Base-by-base conservation (phyloP, 2,329 filamentous ascomycete species). In the Penicillium brevicompactum region DNA sequence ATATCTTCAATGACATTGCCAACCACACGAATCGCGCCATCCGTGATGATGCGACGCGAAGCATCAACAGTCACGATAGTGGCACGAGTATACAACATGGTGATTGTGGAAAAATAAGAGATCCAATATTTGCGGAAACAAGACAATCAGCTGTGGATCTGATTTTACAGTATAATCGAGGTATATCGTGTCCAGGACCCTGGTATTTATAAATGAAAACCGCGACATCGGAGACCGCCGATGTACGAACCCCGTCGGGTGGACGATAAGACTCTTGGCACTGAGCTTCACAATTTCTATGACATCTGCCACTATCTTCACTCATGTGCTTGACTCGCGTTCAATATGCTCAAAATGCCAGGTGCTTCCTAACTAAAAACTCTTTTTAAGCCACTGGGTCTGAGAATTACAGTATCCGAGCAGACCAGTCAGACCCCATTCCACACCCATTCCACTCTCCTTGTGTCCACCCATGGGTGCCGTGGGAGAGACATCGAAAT, bases 21-120 rank as follows among this genome's bases (percentile, higher is more conserved):
- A 5, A 70, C 53, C 4, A 81, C 71, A 1, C 78, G 69, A 30
- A 84, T 69, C 11, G 74, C 76, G 13, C 80, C 81, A 56, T 82
- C 73, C 4, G 74, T 64, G 52, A 81, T 76, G 47, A 84, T 74
- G 34, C 77, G 73, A 18, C 78, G 72, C 14, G 61, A 58, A 27
- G 69, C 46, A 60, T 83, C 80, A 59, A 84, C 70, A 0, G 81
- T 83, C 59, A 84, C 76, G 54, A 84, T 78, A 2, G 80, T 82
- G 8, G 76, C 80, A 60, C 82, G 70, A 1, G 70, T 74, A 58
- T 82, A 81, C 0, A 84, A 67, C 65, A 76, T 77, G 44, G 11
- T 53, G 53, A n/a, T 22, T 32, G 6, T 4, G 34, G 10, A 18
- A 9, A 7, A 10, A 4, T 3, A 11, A 9, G 31, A 10, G 14